phyloP scores from a whole-genome alignment of 768 basidiomycete species.

The Hericium erinaceus region DNA sequence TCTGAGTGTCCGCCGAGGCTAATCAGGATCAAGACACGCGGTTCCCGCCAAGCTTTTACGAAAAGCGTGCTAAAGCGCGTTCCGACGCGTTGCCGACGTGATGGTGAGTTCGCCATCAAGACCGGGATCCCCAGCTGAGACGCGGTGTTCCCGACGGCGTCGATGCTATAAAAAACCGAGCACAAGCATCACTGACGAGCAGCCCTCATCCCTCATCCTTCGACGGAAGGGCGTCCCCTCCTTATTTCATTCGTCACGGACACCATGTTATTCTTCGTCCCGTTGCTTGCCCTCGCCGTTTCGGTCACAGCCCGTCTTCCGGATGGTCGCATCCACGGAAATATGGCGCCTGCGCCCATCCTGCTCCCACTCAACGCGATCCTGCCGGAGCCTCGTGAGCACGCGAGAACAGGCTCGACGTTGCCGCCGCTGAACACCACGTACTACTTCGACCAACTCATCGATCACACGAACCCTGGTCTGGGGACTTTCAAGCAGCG shows the following conservation, averaged over 20 bases:
- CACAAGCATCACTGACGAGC: neutral
- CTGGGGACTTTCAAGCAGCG: constrained; percentile 72
- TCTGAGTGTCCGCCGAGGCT: neutral
- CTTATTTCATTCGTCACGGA: neutral
- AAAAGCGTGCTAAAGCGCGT: neutral
- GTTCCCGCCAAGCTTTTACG: neutral
- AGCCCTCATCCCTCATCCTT: neutral
- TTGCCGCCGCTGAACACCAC: constrained; percentile 27
- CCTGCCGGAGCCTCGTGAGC: neutral
- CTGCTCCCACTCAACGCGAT: neutral
- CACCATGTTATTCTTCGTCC: neutral
- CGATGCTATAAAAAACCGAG: neutral
- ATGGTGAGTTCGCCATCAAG: neutral
- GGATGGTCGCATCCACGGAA: neutral
- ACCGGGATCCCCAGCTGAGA: neutral
- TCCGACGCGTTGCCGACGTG: neutral
- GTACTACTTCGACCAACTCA: constrained; percentile 46
- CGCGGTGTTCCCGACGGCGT: neutral
- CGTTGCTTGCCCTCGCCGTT: neutral
- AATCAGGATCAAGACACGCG: neutral
- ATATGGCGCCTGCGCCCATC: constrained; percentile 1
- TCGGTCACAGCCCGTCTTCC: neutral
- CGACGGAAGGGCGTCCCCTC: neutral
- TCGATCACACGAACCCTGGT: constrained; percentile 46
- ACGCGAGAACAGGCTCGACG: constrained; percentile 15